Evolutionary conservation across 2,329 filamentous ascomycete genomes (phyloP).

Genomic region (Pseudogymnoascus sp.): DNA sequence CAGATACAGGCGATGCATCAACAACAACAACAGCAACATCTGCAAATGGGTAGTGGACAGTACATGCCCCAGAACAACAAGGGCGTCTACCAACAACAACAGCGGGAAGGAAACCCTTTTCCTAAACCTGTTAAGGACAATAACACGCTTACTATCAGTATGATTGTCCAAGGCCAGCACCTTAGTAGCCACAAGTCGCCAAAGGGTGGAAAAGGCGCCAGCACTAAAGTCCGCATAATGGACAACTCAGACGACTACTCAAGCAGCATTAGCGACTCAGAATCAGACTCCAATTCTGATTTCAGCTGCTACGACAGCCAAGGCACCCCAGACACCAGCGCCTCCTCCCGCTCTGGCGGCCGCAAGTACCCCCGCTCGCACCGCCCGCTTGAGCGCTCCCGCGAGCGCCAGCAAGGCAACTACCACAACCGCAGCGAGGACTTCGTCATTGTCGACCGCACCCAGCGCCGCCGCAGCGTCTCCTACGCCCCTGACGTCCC

Average conservation of each 20-base stretch:
- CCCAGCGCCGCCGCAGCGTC: not conserved
- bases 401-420: conserved; percentile 17
- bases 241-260: not conserved
- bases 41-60: not conserved
- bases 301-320: conserved; percentile 12
- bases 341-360: conserved; percentile 12
- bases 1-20: not conserved
- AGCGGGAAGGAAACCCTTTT: not conserved
- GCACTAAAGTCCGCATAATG: not conserved
- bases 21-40: conserved; percentile 12
- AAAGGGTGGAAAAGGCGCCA: not conserved
- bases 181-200: not conserved
- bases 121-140: not conserved
- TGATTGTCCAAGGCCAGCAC: not conserved
- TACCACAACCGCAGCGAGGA: conserved; percentile 14
- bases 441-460: conserved; percentile 6
- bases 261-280: conserved; percentile 12
- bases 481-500: conserved; percentile 20
- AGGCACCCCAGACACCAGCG: conserved; percentile 13
- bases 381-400: conserved; percentile 19
- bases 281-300: conserved; percentile 9
- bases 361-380: conserved; percentile 15
- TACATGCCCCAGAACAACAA: conserved; percentile 9
- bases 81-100: conserved; percentile 11
- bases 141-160: not conserved